Base-by-base conservation (phyloP, 139 green algal species). In the Coelastrella sp. region DNA sequence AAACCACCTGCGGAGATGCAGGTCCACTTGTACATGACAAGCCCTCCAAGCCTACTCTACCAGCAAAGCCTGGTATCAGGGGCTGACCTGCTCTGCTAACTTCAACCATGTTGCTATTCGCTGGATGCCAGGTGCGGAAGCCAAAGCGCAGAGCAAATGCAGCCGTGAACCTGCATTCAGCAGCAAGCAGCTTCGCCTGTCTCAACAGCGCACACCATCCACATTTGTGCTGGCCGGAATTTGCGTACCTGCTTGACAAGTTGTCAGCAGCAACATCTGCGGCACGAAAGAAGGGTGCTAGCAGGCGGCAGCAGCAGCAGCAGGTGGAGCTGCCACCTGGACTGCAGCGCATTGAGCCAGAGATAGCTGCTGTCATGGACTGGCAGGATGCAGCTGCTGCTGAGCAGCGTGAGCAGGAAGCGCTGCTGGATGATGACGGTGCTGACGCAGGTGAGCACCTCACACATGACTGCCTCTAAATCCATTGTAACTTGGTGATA, bases 301-400 rank as follows among this genome's bases (percentile, higher is more conserved):
- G 45, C n/a, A 27, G 53, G 3, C 17, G 30, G 6, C 37, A 48
- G 25, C 32, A 69, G 45, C 64, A 79, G 80, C 80, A 86, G 80
- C 80, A 86, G 64, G 30, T 37, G 66, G 48, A 35, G 37, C n/a
- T 50, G 43, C 15, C 23, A 15, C n/a, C 15, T 3, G 74, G 15
- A 13, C 74, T 82, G 50, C 74, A 51, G 50, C 69, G 41, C n/a
- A n/a, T 69, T 13, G 75, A 53, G 30, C 37, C 75, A 25, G 62
- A 85, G 78, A 2, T 63, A n/a, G 15, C n/a, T 38, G 23, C 85
- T 2, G 81, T 90, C 38, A 76, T 92, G 66, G 89, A 92, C 38
- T 83, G 69, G 38, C 11, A 51, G 8, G 89, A 89, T 63, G 84
- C 84, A 6, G 84, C 67, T 15, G 89, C 89, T 25, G 86, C 89